Base-by-base conservation (phyloP, 768 basidiomycete species). In the Naematelia aurantialba region DNA sequence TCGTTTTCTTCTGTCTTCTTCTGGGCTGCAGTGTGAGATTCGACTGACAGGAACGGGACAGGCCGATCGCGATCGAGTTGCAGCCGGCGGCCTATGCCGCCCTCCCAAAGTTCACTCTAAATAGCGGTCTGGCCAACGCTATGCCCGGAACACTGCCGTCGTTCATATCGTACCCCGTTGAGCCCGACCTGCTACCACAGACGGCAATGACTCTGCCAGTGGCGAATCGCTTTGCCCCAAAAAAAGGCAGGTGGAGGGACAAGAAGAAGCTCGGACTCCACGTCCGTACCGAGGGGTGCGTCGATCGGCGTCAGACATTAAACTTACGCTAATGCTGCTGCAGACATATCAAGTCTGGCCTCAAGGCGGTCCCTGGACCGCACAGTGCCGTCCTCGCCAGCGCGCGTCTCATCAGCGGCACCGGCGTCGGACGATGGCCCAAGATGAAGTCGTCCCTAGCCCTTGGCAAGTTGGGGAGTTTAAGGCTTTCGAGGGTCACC, bases 31-130 rank as follows among this genome's bases (percentile, higher is more conserved):
- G n/a, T n/a, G n/a, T n/a, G n/a, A n/a, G n/a, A n/a, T n/a, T n/a
- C n/a, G n/a, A n/a, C n/a, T n/a, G n/a, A 12, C 24, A 13, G 17
- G 11, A n/a, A 47, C 17, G 22, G 30, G 60, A 45, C 54, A 70
- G 68, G 59, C 68, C 68, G 3, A 55, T 70, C 14, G 65, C 68
- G 3, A 52, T 70, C 31, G 61, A 60, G 17, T n/a, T 69, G 5
- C 50, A 54, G 14, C 57, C 54, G 2, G 46, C 49, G 5, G 13
- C 55, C 1, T 58, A 52, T 56, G 47, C 64, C 3, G 31, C 68
- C 1, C 46, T 65, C 3, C 66, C 68, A 13, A 63, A 66, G 29
- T 52, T 66, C 11, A 66, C 63, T 10, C 50, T 70, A 8, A 60
- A 67, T 48, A 55, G 60, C 11, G 68, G 68, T 19, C 52, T 69